phyloP scores from a whole-genome alignment of 1,284 basidiomycete species.

The Coniferiporia sulphurascens region DNA sequence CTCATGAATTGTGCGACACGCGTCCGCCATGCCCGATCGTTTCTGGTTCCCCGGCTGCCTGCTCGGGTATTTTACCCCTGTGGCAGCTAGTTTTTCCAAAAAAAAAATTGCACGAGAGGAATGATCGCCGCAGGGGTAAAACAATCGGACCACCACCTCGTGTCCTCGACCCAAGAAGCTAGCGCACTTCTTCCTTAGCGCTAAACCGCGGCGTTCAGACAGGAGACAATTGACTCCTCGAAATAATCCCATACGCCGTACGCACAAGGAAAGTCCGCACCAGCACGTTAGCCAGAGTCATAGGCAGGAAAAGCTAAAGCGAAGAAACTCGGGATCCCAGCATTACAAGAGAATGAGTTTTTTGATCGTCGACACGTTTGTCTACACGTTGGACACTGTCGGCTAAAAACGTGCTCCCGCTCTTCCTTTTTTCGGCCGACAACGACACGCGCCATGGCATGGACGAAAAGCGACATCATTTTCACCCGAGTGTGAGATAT shows the following conservation, averaged over 20 bases:
- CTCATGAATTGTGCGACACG: not conserved
- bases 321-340: too few relatives aligned
- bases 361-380: not conserved
- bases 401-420: not conserved
- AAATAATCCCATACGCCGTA: too few relatives aligned
- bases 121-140: not conserved
- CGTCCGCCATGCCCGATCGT: not conserved
- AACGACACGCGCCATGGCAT: not conserved
- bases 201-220: not conserved
- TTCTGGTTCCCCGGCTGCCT: not conserved
- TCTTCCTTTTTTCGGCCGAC: constrained; percentile 6
- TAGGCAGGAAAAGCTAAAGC: too few relatives aligned
- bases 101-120: not conserved
- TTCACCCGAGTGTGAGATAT: not conserved
- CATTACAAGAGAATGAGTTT: too few relatives aligned
- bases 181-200: not conserved
- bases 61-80: not conserved
- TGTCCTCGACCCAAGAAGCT: not conserved
- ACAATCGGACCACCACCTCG: not conserved
- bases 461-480: not conserved
- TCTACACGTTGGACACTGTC: not conserved
- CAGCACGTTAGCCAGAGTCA: too few relatives aligned
- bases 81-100: constrained; percentile 9
- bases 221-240: not conserved
- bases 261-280: too few relatives aligned